Conservation (phyloP, 176 grass and related monocot genomes). For the Rhynchospora breviuscula region DNA sequence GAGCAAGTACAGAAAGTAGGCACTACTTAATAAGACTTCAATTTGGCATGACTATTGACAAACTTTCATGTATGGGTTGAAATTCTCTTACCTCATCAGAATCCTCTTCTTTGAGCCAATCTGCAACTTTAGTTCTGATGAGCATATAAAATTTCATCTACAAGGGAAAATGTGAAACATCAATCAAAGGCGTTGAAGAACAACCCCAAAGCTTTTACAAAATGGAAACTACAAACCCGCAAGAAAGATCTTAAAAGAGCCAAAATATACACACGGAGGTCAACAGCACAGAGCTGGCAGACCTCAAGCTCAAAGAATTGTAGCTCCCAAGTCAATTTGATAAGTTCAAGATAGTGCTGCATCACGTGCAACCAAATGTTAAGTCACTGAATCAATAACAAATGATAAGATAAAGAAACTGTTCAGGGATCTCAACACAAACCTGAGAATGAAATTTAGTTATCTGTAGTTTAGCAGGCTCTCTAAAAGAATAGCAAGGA, state of each 20-base stretch:
- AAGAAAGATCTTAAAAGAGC: no score
- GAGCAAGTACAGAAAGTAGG: not conserved
- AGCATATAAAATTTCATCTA: not conserved
- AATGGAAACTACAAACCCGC: no score
- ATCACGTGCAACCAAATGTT: not conserved
- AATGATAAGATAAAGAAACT: not conserved
- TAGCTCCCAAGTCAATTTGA: not conserved
- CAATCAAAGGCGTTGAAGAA: not conserved
- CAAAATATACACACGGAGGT: not conserved
- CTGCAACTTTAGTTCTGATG: not conserved
- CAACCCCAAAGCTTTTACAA: no score
- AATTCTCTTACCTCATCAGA: not conserved
- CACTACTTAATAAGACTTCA: not conserved
- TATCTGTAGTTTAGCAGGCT: not conserved
- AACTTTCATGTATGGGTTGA: not conserved
- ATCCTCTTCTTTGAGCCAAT: not conserved
- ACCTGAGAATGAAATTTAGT: not conserved
- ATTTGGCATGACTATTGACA: not conserved
- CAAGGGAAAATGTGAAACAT: not conserved
- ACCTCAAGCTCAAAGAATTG: not conserved
- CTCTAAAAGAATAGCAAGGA: not conserved
- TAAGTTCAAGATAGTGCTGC: not conserved
- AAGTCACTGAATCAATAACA: not conserved
- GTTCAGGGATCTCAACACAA: not conserved
- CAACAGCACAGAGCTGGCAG: not conserved